Percentiles rank a stretch among this genome's conserved stretches.
Evolutionary conservation across 305 asterid genomes (phyloP).

Genomic region (Solanum hybrid): DNA sequence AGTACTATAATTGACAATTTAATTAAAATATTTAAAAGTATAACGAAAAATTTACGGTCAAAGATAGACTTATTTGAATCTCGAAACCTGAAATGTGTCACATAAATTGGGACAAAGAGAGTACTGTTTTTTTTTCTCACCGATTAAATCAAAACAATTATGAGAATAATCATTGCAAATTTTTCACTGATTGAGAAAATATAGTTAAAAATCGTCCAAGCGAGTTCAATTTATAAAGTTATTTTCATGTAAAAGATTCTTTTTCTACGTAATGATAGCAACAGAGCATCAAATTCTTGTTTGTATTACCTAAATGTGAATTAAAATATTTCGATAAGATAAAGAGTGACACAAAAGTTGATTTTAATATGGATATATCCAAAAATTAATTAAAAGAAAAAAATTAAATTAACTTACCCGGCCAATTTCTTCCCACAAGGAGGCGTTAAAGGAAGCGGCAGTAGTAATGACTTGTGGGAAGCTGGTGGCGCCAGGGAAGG

Average conservation of each 20-base stretch:
- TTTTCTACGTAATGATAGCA: not conserved
- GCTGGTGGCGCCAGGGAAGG: slow-evolving; percentile 68
- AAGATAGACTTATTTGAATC: too few relatives aligned
- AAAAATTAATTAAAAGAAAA: not conserved
- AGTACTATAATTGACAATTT: too few relatives aligned
- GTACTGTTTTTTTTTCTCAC: not conserved
- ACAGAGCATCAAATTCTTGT: not conserved
- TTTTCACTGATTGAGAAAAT: not conserved
- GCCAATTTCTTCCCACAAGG: slow-evolving; percentile 76
- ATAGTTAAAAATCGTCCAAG: too few relatives aligned
- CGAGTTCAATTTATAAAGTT: not conserved
- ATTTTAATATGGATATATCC: too few relatives aligned
- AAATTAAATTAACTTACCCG: slow-evolving; percentile 29
- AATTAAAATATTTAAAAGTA: too few relatives aligned
- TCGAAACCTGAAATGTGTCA: too few relatives aligned
- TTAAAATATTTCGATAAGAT: not conserved
- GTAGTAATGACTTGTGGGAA: slow-evolving; percentile 85
- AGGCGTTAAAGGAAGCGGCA: slow-evolving; percentile 61
- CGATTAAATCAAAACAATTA: not conserved
- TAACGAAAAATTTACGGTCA: too few relatives aligned
- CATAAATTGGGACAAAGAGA: too few relatives aligned
- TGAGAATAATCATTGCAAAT: not conserved
- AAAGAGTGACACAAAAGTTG: not conserved
- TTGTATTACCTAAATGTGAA: not conserved
- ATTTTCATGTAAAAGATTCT: not conserved